Conservation (phyloP, 1,139 yeast species). For the Suhomyces yuchorum region DNA sequence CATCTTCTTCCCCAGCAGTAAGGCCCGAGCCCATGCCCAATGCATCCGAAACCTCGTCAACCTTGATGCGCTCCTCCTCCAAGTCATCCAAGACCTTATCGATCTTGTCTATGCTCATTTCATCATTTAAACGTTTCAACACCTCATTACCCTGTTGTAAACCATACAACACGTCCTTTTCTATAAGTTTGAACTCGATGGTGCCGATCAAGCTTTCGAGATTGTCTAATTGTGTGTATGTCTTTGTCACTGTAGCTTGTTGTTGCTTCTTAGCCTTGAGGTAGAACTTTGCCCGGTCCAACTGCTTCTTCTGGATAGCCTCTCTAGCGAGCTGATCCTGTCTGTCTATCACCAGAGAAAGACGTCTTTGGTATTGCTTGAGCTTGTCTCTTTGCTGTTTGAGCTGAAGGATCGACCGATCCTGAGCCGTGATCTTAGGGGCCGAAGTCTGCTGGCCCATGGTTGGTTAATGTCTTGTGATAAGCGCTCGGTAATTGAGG, state of each 20-base stretch:
- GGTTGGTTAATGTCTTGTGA: slow-evolving; percentile 3
- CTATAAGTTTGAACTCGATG: slow-evolving; percentile 87
- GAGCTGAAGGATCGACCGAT: slow-evolving; percentile 79
- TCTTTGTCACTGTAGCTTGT: slow-evolving; percentile 62
- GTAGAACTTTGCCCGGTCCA: slow-evolving; percentile 65
- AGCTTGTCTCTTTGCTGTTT: slow-evolving; percentile 87
- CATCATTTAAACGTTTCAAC: slow-evolving; percentile 70
- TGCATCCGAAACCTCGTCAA: slow-evolving; percentile 60
- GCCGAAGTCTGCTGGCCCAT: slow-evolving; percentile 52
- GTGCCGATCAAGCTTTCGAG: slow-evolving; percentile 72
- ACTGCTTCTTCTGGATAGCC: slow-evolving; percentile 56
- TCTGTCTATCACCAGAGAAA: slow-evolving; percentile 55
- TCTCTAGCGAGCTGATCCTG: slow-evolving; percentile 62
- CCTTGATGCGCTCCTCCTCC: slow-evolving; percentile 78
- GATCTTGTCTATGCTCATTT: slow-evolving; percentile 76
- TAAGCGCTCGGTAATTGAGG: not conserved
- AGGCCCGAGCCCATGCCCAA: slow-evolving; percentile 46
- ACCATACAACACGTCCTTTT: slow-evolving; percentile 80
- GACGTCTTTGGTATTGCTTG: slow-evolving; percentile 68
- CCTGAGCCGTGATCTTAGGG: slow-evolving; percentile 76
- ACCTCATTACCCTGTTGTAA: slow-evolving; percentile 78
- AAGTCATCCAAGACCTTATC: slow-evolving; percentile 83
- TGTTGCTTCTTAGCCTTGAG: slow-evolving; percentile 82
- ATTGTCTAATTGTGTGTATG: slow-evolving; percentile 76
- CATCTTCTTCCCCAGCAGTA: slow-evolving; percentile 60